Base-by-base conservation (phyloP, 768 basidiomycete genomes). In the Termitomyces sp. region DNA sequence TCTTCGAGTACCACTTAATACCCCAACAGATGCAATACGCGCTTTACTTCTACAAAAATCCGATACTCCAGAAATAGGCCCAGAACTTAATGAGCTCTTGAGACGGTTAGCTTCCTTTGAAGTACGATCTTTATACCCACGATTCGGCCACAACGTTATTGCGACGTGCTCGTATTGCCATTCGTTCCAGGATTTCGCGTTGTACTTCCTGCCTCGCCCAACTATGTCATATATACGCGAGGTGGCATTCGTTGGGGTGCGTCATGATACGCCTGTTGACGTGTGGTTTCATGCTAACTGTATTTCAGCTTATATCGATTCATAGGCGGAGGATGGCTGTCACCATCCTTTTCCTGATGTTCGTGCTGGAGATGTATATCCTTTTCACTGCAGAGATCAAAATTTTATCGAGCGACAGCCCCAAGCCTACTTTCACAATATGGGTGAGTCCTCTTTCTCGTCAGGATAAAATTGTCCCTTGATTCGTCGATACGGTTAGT, bases 71-170 rank as follows among this genome's bases (percentile, higher is more conserved):
- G 65, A 68, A 31, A 48, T 89, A 6, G 82, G 82, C 3, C 62
- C 65, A 45, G 74, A 80, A 25, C 61, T 87, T 38, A 81, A 85
- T 38, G 66, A 67, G 31, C 72, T 90, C 37, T 68, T 90, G 53
- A 79, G 71, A 54, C 76, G 81, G 46, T 72, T 91, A 11, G 75
- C 76, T 31, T 78, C 80, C 19, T 79, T 81, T 62, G 87, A 87
- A 37, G 70, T 77, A 58, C 79, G 89, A 54, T 70, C 75, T 0
- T 65, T 80, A 44, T 91, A 89, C 63, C 62, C 64, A 60, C 89
- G 89, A 56, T 87, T 89, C 58, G 89, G 89, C 23, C 89, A 91
- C 68, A 68, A 77, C 27, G 80, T 82, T 5, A 69, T 91, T 16
- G 74, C 83, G 44, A 78, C 76, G 8, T 91, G 89, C 69, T 76